Conservation (phyloP, 495 filamentous ascomycete genomes). For the Talaromyces adpressus region DNA sequence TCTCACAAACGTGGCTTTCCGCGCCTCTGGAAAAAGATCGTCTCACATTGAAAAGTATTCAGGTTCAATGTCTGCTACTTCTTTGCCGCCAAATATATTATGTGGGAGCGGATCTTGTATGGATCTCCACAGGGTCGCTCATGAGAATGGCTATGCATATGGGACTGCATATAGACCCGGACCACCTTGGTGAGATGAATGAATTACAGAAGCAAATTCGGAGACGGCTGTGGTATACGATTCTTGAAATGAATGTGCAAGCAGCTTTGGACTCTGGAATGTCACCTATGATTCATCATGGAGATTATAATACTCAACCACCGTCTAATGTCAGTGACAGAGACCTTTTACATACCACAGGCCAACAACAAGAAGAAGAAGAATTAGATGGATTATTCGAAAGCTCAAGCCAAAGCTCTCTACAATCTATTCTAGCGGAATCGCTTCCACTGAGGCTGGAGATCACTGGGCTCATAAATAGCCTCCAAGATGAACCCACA, state of each 20-base stretch:
- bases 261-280: conserved; percentile 45
- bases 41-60: conserved; percentile 33
- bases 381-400: conserved; percentile 11
- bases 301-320: conserved; percentile 44
- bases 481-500: conserved; percentile 34
- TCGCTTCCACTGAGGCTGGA: conserved; percentile 36
- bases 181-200: conserved; percentile 31
- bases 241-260: conserved; percentile 49
- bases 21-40: conserved; percentile 43
- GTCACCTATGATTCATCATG: conserved; percentile 38
- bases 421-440: conserved; percentile 37
- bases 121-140: conserved; percentile 45
- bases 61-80: conserved; percentile 43
- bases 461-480: conserved; percentile 33
- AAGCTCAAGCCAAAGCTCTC: conserved; percentile 30
- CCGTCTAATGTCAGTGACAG: conserved; percentile 44
- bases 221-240: conserved; percentile 50
- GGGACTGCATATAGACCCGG: conserved; percentile 49
- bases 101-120: conserved; percentile 42
- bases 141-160: conserved; percentile 48
- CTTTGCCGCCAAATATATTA: conserved; percentile 41
- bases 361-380: conserved; percentile 2
- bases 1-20: conserved; percentile 44
- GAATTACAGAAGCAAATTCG: conserved; percentile 38
- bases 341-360: conserved; percentile 14